Evolutionary conservation across 257 asterid genomes (phyloP), one percentile per base, ranked within the genome.

Genomic region (Fraxinus anomala): DNA sequence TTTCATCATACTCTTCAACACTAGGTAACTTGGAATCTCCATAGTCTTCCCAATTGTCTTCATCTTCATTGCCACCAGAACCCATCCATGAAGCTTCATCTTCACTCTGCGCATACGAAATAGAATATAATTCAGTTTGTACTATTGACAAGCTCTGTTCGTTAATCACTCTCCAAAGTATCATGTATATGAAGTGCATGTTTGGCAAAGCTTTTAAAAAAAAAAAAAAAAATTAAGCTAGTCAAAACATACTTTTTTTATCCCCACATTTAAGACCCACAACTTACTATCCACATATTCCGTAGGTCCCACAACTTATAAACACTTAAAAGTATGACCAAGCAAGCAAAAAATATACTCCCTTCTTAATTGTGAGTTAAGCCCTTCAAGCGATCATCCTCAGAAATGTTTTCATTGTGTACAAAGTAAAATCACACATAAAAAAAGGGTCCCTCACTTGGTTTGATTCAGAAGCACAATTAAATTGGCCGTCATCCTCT

Each of bases 51-150:
- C 69, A 63, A 12, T 63, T 31, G 12, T 84, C 90, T n/a, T 79
- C 89, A 17, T 87, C 85, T 76, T 89, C 91, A 67, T 85, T 90
- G 72, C 63, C 85, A 76, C 78, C 86, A 56, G 92, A 88, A 73
- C n/a, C 86, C 73, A 73, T 75, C 71, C n/a, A 68, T 37, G 88
- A 82, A 74, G 51, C 87, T 75, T 90, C 97, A 75, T 89, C 96
- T 76, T 90, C 95, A 78, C 82, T 82, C 97, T 94, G 12, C 3
- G 88, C 74, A 80, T 33, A 75, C 11, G 30, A 51, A 68, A 44
- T 12, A 59, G 51, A 72, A 21, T 7, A 68, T 75, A 19, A 77
- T 16, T 68, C 28, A 28, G 34, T 54, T 54, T 54, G 10, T 54
- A 19, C 26, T 4, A 3, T 5, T 1, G 7, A n/a, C 56, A 47